Evolutionary conservation across 2,329 filamentous ascomycete species (phyloP), one percentile per base, ranked within the genome.

Genomic region (Penicillium brasilianum): DNA sequence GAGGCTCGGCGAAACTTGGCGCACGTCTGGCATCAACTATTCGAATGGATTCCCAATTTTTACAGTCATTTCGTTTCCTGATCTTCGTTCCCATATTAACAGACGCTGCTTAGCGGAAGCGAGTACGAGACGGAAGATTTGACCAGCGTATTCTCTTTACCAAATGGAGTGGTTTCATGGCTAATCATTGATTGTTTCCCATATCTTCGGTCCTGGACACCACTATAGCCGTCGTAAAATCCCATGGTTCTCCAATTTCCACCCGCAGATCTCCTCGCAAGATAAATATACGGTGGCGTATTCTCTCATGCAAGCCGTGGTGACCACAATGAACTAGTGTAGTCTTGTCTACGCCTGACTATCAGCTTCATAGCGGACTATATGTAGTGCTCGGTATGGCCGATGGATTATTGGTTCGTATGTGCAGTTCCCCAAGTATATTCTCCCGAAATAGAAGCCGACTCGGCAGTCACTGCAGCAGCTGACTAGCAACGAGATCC

Each of bases 231-330:
- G 48, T 50, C 34, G 30, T n/a, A 14, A 20, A n/a, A n/a, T n/a
- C 13, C 48, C 48, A 18, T 50, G 48, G n/a, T 50, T 50, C 30
- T 34, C 2, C 46, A 20, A 0, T 48, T 28, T 48, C 11, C 11
- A 46, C 5, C 30, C 14, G 14, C 41, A 14, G 32, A 48, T 55
- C 11, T 46, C 32, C 13, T 18, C 53, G 28, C 9, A 28, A 44
- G 25, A 34, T 49, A 22, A 53, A 46, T 57, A 55, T 57, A 57
- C 39, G 25, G 48, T 56, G 55, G 61, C 55, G 52, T 61, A 46
- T 34, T 37, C 41, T 44, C 30, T 13, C 34, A 39, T 25, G 1
- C 4, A 10, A 43, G 25, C 51, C 43, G 30, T 25, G n/a, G 57
- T 32, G 39, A 30, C 7, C 53, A 8, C 16, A 44, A 10, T 14